Percentiles rank a stretch among this genome's conserved stretches.
Evolutionary conservation across 2,329 filamentous ascomycete genomes (phyloP).

Genomic region (Botrytis aclada): DNA sequence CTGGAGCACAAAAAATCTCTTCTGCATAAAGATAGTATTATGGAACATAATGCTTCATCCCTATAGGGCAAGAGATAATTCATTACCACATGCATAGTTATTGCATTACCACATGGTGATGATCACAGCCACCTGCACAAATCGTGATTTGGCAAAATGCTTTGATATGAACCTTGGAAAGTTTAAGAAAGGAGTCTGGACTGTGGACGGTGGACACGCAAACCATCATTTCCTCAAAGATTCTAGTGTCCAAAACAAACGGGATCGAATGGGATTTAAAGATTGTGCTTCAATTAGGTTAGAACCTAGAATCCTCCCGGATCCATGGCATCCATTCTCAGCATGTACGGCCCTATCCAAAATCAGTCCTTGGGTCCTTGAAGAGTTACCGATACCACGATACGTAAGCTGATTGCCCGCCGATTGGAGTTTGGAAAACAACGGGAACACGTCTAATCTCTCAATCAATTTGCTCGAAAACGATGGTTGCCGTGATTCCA

Average conservation of each 20-base stretch:
- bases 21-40: conserved; percentile 11
- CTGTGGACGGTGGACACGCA: background rate
- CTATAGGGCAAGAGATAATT: conserved; percentile 7
- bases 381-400: background rate
- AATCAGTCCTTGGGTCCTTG: background rate
- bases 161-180: background rate
- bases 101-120: background rate
- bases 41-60: background rate
- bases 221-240: background rate
- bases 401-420: background rate
- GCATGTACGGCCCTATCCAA: background rate
- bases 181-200: conserved; percentile 1
- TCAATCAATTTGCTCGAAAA: background rate
- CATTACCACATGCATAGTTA: background rate
- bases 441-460: background rate
- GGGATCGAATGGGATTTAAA: background rate
- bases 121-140: background rate
- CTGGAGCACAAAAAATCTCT: conserved; percentile 8
- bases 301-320: background rate
- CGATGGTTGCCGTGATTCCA: conserved; percentile 5
- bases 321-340: background rate
- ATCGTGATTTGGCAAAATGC: background rate
- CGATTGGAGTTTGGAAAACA: background rate
- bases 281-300: background rate
- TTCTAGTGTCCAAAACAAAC: conserved; percentile 6